Conservation (phyloP, 495 filamentous ascomycete species). For the Poronia punctata region DNA sequence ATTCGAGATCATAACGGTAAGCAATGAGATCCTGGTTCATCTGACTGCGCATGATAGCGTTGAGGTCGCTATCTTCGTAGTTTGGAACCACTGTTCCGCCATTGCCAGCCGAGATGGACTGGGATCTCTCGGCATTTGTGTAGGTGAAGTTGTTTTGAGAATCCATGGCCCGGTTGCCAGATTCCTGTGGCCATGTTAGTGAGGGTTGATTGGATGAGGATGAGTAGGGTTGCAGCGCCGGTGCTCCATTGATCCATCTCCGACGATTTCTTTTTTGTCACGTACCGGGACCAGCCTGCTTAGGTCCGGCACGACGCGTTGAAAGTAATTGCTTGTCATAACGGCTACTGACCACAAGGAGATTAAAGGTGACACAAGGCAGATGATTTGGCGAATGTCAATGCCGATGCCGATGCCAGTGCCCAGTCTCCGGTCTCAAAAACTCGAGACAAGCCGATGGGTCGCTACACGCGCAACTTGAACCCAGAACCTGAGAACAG, state of each 20-base stretch:
- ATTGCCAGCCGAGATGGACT: conserved; percentile 4
- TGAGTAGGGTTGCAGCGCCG: too few relatives aligned
- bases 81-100: conserved; percentile 3
- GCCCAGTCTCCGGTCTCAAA: too few relatives aligned
- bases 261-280: background rate
- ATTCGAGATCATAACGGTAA: conserved; percentile 34
- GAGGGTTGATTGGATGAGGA: background rate
- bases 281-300: conserved; percentile 15
- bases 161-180: background rate
- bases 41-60: conserved; percentile 35
- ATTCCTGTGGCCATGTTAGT: conserved; percentile 3
- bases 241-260: too few relatives aligned
- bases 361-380: conserved; percentile 1
- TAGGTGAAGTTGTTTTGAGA: conserved; percentile 9
- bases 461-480: too few relatives aligned
- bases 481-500: too few relatives aligned
- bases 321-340: conserved; percentile 4
- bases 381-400: too few relatives aligned
- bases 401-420: too few relatives aligned
- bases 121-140: conserved; percentile 1
- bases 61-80: conserved; percentile 26
- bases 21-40: conserved; percentile 35
- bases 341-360: conserved; percentile 7
- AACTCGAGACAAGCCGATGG: too few relatives aligned
- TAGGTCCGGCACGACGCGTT: conserved; percentile 15